Conservation (phyloP, 2,329 filamentous ascomycete genomes). For the Penicillium olsonii region DNA sequence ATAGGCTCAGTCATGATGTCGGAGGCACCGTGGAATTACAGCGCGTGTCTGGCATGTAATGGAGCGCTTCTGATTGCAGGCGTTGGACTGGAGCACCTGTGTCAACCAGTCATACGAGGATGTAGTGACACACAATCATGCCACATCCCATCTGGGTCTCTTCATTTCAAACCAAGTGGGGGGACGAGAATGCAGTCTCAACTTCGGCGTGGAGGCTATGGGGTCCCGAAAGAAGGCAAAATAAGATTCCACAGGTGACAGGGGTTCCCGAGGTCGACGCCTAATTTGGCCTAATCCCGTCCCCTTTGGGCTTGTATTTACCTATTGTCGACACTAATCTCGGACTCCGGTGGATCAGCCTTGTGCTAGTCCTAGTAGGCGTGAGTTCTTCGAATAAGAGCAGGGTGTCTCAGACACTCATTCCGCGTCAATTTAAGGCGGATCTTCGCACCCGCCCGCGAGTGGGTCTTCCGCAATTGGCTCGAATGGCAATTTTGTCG, state of each 20-base stretch:
- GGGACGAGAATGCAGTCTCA: background rate
- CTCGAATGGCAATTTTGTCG: too few species aligned
- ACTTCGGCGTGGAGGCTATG: background rate
- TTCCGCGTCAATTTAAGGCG: background rate
- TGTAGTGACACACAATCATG: background rate
- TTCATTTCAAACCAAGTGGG: background rate
- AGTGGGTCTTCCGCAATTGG: background rate
- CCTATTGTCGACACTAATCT: background rate
- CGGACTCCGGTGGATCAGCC: background rate
- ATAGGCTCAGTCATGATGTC: conserved; percentile 34
- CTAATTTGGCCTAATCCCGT: background rate
- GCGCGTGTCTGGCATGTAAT: background rate
- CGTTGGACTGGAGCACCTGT: background rate
- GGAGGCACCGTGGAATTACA: background rate
- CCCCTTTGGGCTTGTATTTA: background rate
- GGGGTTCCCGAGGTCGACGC: too few species aligned
- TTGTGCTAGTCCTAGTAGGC: background rate
- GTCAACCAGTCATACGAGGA: background rate
- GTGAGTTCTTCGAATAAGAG: background rate
- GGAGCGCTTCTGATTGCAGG: background rate
- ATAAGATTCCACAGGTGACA: background rate
- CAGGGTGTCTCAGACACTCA: background rate
- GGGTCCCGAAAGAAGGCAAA: background rate
- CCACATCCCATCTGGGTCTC: background rate
- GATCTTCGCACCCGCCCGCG: background rate